A percentile compares a stretch with the other conserved stretches of the same genome.
Conservation (phyloP, 2,329 filamentous ascomycete genomes). For the Endocalyx cinctus region DNA sequence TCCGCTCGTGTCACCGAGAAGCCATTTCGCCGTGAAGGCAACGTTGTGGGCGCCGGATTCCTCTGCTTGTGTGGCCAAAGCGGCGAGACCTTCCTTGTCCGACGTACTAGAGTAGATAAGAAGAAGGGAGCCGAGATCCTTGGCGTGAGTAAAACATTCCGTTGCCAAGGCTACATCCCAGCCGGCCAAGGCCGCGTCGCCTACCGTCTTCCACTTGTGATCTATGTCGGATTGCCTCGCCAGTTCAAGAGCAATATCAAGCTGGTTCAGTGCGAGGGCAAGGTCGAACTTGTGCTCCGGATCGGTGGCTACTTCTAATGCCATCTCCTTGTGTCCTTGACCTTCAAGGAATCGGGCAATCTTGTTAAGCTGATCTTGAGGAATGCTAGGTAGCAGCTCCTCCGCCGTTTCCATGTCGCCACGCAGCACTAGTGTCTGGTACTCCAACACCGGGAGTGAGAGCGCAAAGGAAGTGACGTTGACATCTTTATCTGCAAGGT, state of each 20-base stretch:
- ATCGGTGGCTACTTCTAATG: slow-evolving; percentile 90
- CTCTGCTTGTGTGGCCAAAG: slow-evolving; percentile 70
- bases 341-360: slow-evolving; percentile 96
- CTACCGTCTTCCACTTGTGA: slow-evolving; percentile 98
- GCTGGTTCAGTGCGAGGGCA: slow-evolving; percentile 73
- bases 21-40: slow-evolving; percentile 86
- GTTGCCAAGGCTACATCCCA: slow-evolving; percentile 89
- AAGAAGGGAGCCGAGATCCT: slow-evolving; percentile 83
- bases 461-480: slow-evolving; percentile 84
- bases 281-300: slow-evolving; percentile 96
- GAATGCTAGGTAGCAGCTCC: slow-evolving; percentile 78
- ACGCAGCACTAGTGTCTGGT: slow-evolving; percentile 91
- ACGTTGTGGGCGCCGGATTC: slow-evolving; percentile 82
- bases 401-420: slow-evolving; percentile 89
- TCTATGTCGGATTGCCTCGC: slow-evolving; percentile 81
- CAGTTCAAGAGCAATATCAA: slow-evolving; percentile 80
- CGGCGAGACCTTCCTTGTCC: slow-evolving; percentile 67
- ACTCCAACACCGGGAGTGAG: slow-evolving; percentile 89
- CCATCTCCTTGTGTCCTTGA: slow-evolving; percentile 93
- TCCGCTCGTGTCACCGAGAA: slow-evolving; percentile 73
- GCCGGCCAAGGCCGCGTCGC: slow-evolving; percentile 77
- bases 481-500: slow-evolving; percentile 94
- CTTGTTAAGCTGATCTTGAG: slow-evolving; percentile 93
- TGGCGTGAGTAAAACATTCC: slow-evolving; percentile 88
- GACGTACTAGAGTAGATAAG: slow-evolving; percentile 84